A percentile compares a stretch with the other conserved stretches of the same genome.
These are phyloP conservation scores for Camelina neglecta DNA, from an alignment of 345 rosid species.

Conservation along the genomic window DNA sequence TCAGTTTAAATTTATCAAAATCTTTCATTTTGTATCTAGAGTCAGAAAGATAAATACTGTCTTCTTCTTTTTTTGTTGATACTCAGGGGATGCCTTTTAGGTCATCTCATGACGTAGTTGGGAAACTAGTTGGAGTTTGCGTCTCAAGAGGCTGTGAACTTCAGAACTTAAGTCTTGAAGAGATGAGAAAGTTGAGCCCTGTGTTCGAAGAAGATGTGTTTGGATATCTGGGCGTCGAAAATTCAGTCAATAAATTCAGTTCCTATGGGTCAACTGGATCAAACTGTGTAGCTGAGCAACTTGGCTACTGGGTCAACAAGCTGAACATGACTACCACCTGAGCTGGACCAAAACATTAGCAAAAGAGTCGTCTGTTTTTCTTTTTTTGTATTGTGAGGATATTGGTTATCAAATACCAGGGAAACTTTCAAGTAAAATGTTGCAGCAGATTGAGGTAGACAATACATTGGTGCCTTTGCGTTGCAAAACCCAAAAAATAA, in stretches of 20 bases:
- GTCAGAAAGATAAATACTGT: background rate
- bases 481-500: conserved; percentile 16
- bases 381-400: background rate
- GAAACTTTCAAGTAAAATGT: background rate
- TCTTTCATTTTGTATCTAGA: background rate
- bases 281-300: conserved; percentile 63
- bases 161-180: conserved; percentile 71
- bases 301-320: conserved; percentile 66
- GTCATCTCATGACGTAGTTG: conserved; percentile 92
- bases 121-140: conserved; percentile 84
- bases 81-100: conserved; percentile 87
- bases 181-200: conserved; percentile 64
- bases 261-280: conserved; percentile 84
- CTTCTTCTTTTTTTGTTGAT: background rate
- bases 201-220: conserved; percentile 76
- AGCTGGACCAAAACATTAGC: conserved; percentile 17
- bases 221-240: conserved; percentile 76
- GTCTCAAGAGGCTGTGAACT: conserved; percentile 75
- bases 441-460: background rate
- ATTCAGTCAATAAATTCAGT: conserved; percentile 74
- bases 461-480: no score
- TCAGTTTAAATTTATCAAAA: background rate
- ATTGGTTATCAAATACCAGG: background rate
- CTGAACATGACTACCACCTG: conserved; percentile 44
- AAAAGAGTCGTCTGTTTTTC: background rate